Evolutionary conservation across 2,329 filamentous ascomycete species (phyloP).

Genomic region (Ilyonectria destructans): DNA sequence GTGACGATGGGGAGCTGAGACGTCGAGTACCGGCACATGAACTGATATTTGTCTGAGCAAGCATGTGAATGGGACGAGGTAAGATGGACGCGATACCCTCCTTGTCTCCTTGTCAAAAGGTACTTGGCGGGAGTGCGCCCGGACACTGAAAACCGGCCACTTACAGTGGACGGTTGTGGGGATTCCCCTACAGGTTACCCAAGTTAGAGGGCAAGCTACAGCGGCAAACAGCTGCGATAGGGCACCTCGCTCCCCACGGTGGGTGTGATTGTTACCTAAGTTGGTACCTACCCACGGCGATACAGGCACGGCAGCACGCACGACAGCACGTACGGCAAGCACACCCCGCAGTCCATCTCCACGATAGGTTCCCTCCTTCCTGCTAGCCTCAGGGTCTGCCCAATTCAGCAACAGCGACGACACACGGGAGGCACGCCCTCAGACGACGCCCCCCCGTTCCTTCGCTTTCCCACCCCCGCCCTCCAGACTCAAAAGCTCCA

Average conservation of each 20-base stretch:
- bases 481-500: conserved; percentile 18
- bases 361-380: conserved; percentile 26
- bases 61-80: conserved; percentile 34
- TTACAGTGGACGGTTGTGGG: conserved; percentile 17
- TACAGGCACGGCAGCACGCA: conserved; percentile 6
- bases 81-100: background rate
- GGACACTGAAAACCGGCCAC: conserved; percentile 30
- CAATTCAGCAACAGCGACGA: conserved; percentile 26
- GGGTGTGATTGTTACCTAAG: background rate
- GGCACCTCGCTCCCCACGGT: background rate
- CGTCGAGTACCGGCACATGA: conserved; percentile 14
- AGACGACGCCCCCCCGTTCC: conserved; percentile 14
- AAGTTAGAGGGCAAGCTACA: background rate
- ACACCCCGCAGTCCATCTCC: conserved; percentile 24
- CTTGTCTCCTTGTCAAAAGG: background rate
- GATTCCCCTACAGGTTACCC: conserved; percentile 16
- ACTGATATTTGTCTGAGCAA: conserved; percentile 22
- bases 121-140: conserved; percentile 12
- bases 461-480: conserved; percentile 24
- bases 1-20: conserved; percentile 22
- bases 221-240: background rate
- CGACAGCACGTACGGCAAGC: conserved; percentile 24
- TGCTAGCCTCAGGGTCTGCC: conserved; percentile 22
- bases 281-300: background rate
- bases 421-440: conserved; percentile 22